phyloP scores from a whole-genome alignment of 2,329 filamentous ascomycete genomes.

The Cercospora beticola region DNA sequence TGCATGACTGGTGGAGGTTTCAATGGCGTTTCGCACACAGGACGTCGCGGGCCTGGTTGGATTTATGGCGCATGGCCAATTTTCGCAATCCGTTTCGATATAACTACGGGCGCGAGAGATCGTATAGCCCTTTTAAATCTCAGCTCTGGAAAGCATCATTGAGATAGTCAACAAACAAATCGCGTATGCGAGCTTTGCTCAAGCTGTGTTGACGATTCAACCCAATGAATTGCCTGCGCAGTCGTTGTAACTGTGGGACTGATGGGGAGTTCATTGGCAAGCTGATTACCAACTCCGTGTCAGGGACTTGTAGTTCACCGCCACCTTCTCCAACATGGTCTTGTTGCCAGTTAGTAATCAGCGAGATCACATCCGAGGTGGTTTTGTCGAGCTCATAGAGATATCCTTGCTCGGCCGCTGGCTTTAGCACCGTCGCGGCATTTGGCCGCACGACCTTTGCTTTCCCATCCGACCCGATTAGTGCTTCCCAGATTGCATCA shows the following conservation, averaged over 20 bases:
- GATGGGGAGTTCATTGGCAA: constrained; percentile 65
- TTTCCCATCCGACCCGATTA: constrained; percentile 62
- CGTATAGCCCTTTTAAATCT: neutral
- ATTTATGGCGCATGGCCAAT: neutral
- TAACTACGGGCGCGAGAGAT: neutral
- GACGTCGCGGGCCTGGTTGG: neutral
- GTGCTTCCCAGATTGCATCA: constrained; percentile 70
- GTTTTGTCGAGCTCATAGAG: constrained; percentile 76
- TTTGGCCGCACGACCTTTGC: constrained; percentile 69
- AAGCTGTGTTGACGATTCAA: constrained; percentile 67
- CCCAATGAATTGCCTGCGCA: constrained; percentile 73
- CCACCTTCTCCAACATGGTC: constrained; percentile 63
- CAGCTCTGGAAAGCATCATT: constrained; percentile 41
- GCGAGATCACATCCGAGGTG: constrained; percentile 73
- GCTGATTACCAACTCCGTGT: constrained; percentile 57
- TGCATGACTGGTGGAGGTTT: neutral
- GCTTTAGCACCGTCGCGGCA: constrained; percentile 70
- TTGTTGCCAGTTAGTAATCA: constrained; percentile 66
- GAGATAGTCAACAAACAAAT: constrained; percentile 45
- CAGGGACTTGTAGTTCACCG: constrained; percentile 56
- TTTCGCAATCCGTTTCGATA: neutral
- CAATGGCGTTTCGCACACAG: neutral
- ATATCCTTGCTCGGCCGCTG: constrained; percentile 65
- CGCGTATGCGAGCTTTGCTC: constrained; percentile 40
- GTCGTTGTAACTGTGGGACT: constrained; percentile 72